Conservation (phyloP, 2,329 filamentous ascomycete genomes). For the Arthrobotrys conoides region DNA sequence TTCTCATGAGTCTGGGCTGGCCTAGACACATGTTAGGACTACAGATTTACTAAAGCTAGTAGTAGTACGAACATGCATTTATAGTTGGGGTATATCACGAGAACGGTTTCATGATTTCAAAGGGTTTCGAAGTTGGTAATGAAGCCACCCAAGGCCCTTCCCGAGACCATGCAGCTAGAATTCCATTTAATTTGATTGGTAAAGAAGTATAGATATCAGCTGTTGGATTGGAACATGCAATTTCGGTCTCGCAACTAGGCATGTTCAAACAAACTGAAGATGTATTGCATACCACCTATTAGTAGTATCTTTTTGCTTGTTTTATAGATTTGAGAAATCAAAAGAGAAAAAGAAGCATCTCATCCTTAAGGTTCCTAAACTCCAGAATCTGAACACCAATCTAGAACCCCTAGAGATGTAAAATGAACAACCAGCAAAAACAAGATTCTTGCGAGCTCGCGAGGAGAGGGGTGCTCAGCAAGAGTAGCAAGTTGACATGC, state of each 20-base stretch:
- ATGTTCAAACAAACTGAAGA: constrained; percentile 1
- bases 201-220: constrained; percentile 4
- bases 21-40: not conserved
- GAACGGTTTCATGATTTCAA: not conserved
- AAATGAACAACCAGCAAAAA: constrained; percentile 23
- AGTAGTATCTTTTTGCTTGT: not conserved
- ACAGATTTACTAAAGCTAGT: not conserved
- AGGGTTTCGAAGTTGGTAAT: not conserved
- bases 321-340: not conserved
- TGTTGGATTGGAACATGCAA: not conserved
- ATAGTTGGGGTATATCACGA: not conserved
- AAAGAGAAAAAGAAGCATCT: constrained; percentile 30
- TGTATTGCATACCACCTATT: not conserved
- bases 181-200: constrained; percentile 14
- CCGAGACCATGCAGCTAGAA: constrained; percentile 3
- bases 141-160: not conserved
- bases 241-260: not conserved
- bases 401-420: constrained; percentile 52
- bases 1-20: not conserved
- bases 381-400: constrained; percentile 41
- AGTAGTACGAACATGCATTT: not conserved
- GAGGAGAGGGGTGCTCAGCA: constrained; percentile 14
- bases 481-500: constrained; percentile 30
- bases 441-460: constrained; percentile 24
- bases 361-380: constrained; percentile 58